Conservation (phyloP, 139 green algal genomes). For the Dunaliella primolecta region DNA sequence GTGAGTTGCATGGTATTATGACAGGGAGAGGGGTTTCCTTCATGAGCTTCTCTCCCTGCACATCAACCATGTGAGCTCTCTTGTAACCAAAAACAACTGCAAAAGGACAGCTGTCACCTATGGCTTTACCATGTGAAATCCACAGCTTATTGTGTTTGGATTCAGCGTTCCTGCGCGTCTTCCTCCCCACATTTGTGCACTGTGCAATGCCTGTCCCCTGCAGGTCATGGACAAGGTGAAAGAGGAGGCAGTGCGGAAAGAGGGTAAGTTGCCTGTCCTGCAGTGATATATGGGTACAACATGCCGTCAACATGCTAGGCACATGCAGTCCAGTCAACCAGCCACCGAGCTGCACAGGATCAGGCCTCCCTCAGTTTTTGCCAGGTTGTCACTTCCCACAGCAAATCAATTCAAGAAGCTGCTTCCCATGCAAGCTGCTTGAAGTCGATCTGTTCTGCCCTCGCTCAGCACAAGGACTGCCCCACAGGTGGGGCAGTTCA, state of each 20-base stretch:
- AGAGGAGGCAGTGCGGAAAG: constrained; percentile 63
- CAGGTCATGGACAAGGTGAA: constrained; percentile 87
- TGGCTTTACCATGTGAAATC: neutral
- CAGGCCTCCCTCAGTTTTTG: neutral
- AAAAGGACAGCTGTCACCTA: neutral
- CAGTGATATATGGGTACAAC: neutral
- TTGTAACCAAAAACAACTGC: neutral
- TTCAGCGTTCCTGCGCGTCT: neutral
- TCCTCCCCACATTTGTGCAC: no score
- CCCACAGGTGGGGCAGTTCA: no score
- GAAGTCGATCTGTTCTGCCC: no score
- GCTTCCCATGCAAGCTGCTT: no score
- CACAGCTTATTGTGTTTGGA: neutral
- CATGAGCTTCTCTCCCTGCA: neutral
- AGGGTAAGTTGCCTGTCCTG: constrained; percentile 44
- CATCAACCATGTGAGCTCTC: neutral
- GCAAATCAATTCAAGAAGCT: neutral
- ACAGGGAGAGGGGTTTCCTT: neutral
- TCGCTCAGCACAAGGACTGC: no score
- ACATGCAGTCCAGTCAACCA: neutral
- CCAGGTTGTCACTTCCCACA: neutral
- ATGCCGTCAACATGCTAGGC: neutral
- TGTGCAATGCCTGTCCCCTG: no score
- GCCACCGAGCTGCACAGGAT: neutral
- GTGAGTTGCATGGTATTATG: constrained; percentile 40